Percentiles rank a stretch among this genome's conserved stretches.
Evolutionary conservation across 352 stramenopile species (phyloP).

Genomic region (Pythium brachiatum): DNA sequence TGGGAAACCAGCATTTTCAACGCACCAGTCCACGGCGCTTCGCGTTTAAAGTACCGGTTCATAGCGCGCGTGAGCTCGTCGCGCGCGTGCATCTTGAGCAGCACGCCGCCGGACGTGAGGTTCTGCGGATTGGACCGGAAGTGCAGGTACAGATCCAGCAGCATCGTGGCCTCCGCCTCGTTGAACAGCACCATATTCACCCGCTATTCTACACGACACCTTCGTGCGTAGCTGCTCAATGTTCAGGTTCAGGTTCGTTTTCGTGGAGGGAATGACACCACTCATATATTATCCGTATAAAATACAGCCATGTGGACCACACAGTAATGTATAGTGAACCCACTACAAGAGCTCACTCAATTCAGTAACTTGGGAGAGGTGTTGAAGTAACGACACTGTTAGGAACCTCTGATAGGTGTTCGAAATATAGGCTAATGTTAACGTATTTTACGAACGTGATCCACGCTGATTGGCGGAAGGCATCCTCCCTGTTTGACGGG

Average conservation of each 20-base stretch:
- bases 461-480: not conserved
- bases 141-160: slow-evolving; percentile 50
- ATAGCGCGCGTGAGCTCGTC: slow-evolving; percentile 42
- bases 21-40: slow-evolving; percentile 38
- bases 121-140: slow-evolving; percentile 42
- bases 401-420: not conserved
- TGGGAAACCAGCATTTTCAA: too few species aligned
- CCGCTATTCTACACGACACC: too few species aligned
- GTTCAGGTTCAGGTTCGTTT: too few species aligned
- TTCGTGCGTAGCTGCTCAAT: not conserved
- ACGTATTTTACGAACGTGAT: not conserved
- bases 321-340: not conserved
- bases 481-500: not conserved
- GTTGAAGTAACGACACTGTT: not conserved
- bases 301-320: slow-evolving; percentile 11
- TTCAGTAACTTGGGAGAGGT: not conserved
- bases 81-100: slow-evolving; percentile 45
- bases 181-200: slow-evolving; percentile 55
- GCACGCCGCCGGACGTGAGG: slow-evolving; percentile 41
- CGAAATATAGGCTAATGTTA: not conserved
- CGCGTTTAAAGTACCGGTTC: slow-evolving; percentile 38
- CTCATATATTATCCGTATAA: slow-evolving; percentile 25
- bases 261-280: slow-evolving; percentile 10
- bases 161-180: slow-evolving; percentile 41
- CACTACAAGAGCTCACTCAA: too few species aligned